phyloP scores from a whole-genome alignment of 805 yeast genomes.

The Suhomyces faveliae region DNA sequence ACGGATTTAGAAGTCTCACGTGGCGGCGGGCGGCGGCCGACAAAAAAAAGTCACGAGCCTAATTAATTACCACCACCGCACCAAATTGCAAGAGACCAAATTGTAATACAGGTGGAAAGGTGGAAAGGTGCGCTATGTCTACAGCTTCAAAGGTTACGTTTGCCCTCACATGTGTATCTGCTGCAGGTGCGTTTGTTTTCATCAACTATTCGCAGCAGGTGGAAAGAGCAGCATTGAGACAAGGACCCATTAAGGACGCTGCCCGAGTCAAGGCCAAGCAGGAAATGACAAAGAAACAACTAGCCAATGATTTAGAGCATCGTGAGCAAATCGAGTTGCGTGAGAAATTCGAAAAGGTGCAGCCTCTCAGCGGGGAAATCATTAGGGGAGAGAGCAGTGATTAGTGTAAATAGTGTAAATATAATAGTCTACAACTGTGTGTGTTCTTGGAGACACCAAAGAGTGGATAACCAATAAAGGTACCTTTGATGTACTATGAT shows the following conservation, averaged over 20 bases:
- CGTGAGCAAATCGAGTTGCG: conserved; percentile 59
- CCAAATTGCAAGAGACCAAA: background rate
- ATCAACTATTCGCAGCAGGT: conserved; percentile 68
- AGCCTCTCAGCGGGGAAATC: conserved; percentile 51
- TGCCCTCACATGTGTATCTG: conserved; percentile 52
- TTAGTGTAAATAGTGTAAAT: background rate
- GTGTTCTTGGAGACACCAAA: conserved; percentile 53
- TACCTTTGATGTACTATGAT: conserved; percentile 47
- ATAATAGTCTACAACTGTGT: conserved; percentile 25
- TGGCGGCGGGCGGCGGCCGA: background rate
- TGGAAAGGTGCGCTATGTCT: conserved; percentile 52
- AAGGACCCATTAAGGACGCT: conserved; percentile 85
- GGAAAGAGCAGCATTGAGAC: conserved; percentile 70
- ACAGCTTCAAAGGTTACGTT: conserved; percentile 76
- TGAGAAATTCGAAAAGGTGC: conserved; percentile 55
- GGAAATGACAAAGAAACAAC: conserved; percentile 41
- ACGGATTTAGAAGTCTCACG: background rate
- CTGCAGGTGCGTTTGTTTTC: conserved; percentile 60
- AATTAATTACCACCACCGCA: conserved; percentile 22
- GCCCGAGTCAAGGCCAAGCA: conserved; percentile 53
- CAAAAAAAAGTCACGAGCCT: background rate
- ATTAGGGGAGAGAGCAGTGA: conserved; percentile 28
- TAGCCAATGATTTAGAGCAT: conserved; percentile 62
- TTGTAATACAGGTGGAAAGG: background rate
- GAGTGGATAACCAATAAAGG: conserved; percentile 6